Base-by-base conservation (phyloP, 106 monocot genomes). In the Dioscorea dumetorum region DNA sequence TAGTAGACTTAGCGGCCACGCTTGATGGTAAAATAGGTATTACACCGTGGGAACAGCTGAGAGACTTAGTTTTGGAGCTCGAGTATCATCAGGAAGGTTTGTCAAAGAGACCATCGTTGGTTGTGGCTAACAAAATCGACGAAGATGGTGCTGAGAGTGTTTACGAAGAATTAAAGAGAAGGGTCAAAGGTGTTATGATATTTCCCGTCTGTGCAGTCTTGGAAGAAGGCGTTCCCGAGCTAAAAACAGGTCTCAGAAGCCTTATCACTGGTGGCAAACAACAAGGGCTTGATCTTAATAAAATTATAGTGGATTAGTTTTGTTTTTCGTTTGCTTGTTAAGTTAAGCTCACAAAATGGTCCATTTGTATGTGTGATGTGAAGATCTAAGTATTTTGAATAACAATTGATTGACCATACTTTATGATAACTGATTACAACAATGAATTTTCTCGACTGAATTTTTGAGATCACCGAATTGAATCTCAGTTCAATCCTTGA, bases 111-210 rank as follows among this genome's bases (percentile, higher is more conserved):
- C 91, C 91, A 14, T 91, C 91, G 12, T 62, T 91, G 50, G 66
- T 97, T 16, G 91, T 97, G 19, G 95, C 91, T 7, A 97, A 97
- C 68, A 97, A 97, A 66, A 84, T 92, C 32, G 91, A 97, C 59
- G 91, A 91, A 66, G 73, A 87, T 12, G 91, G 91, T 22, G 83
- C 91, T 4, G 89, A 84, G 33, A 52, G 71, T 56, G 70, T 79
- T 16, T 84, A 71, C n/a, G 77, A 83, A 76, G 95, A 97, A 67
- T 64, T 97, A 52, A 80, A 80, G 79, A 82, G 66, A 65, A 81
- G 95, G 77, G 88, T 97, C 0, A 48, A 58, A 41, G 91, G 69
- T 50, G 89, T 97, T 63, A 73, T 74, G 5, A 77, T 97, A 66
- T 88, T 78, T 67, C 82, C 91, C 15, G 77, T 91, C 32, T 87